Percentiles rank a stretch among this genome's conserved stretches.
Evolutionary conservation across 345 rosid species (phyloP).

Genomic region (Arabis hirsuta): DNA sequence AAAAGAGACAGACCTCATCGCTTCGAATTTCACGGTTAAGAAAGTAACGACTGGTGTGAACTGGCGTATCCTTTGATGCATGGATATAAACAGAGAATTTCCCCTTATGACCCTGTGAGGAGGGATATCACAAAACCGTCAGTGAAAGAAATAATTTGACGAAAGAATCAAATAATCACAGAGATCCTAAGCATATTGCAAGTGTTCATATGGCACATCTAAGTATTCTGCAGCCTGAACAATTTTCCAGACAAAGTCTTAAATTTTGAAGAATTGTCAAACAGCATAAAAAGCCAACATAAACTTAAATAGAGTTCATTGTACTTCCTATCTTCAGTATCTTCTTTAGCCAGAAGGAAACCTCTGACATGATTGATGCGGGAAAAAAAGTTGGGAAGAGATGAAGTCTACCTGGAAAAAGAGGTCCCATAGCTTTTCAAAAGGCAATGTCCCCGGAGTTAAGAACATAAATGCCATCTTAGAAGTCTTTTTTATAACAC

Average conservation of each 20-base stretch:
- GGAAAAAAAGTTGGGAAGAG: conserved; percentile 9
- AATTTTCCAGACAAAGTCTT: conserved; percentile 5
- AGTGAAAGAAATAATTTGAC: not conserved
- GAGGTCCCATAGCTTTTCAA: conserved; percentile 93
- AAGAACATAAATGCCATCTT: conserved; percentile 97
- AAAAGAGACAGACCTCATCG: conserved; percentile 58
- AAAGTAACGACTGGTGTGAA: conserved; percentile 80
- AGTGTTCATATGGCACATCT: conserved; percentile 16
- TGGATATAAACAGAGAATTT: conserved; percentile 80
- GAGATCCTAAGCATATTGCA: conserved; percentile 8
- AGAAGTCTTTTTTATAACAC: conserved; percentile 54
- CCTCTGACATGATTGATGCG: not conserved
- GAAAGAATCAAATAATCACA: not conserved
- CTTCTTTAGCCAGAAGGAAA: conserved; percentile 14
- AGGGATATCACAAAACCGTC: not conserved
- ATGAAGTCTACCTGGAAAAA: conserved; percentile 65
- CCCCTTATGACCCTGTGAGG: conserved; percentile 77
- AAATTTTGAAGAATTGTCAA: not conserved
- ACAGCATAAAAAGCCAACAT: conserved; percentile 1
- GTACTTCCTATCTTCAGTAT: conserved; percentile 12
- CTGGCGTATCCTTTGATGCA: conserved; percentile 77
- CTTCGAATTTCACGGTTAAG: conserved; percentile 72
- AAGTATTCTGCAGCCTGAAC: not conserved
- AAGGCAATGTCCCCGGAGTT: conserved; percentile 86
- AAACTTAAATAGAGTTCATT: not conserved